A percentile compares a stretch with the other conserved stretches of the same genome.
These are phyloP conservation scores for Vachellia pachyceras DNA, from an alignment of 306 rosid species.

Conservation along the genomic window DNA sequence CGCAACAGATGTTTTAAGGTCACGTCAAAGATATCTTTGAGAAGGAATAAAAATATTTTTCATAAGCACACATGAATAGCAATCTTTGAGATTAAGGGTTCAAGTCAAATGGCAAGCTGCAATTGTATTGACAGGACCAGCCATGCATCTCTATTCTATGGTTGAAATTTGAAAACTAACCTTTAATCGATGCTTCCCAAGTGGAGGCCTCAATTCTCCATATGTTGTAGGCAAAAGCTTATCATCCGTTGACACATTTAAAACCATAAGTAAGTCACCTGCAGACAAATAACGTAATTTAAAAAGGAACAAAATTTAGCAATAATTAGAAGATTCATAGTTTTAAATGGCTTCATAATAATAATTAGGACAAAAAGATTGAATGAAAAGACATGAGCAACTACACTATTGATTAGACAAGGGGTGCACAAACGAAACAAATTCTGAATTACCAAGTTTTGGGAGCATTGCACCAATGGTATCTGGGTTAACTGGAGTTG, in stretches of 20 bases:
- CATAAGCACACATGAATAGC: neutral
- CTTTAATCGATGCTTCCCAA: constrained; percentile 95
- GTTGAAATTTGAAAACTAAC: constrained; percentile 49
- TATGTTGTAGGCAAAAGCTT: constrained; percentile 82
- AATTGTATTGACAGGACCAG: neutral
- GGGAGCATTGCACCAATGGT: constrained; percentile 94
- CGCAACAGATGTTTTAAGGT: constrained; percentile 29
- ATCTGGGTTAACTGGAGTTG: constrained; percentile 78
- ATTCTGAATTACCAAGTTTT: constrained; percentile 70
- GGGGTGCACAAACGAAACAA: neutral
- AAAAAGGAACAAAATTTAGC: neutral
- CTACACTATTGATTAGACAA: neutral
- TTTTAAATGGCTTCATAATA: too few species aligned
- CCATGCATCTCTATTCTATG: constrained; percentile 20
- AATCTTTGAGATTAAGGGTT: constrained; percentile 3
- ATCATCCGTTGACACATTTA: constrained; percentile 74
- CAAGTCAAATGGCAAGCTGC: constrained; percentile 18
- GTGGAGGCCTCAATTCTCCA: constrained; percentile 96
- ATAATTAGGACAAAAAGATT: too few species aligned
- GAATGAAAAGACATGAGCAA: too few species aligned
- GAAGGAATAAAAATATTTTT: neutral
- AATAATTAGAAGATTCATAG: too few species aligned
- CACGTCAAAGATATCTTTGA: constrained; percentile 8
- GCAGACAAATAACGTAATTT: constrained; percentile 38
- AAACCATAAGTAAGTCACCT: constrained; percentile 82